Evolutionary conservation across 371 early-diverging fungal genomes (phyloP), one percentile per base, ranked within the genome.

Genomic region (Blakeslea trispora): DNA sequence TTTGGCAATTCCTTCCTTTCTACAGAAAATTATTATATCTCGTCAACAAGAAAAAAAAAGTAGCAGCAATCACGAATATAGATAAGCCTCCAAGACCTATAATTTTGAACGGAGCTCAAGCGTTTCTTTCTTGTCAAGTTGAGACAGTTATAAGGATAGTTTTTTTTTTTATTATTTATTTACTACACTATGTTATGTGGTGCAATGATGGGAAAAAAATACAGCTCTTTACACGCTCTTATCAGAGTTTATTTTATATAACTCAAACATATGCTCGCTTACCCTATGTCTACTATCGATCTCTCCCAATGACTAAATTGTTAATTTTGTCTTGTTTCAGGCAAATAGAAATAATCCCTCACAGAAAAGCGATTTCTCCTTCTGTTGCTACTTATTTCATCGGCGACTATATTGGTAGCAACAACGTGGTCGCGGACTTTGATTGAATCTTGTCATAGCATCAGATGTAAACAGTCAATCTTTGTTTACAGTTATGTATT

Each of bases 351-450:
- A 47, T 46, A 55, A 55, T 55, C 47, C 55, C 55, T 54, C 55
- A 54, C 35, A 11, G 14, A 10, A 35, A 24, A 35, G 32, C 46
- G 34, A 40, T 40, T 34, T 55, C 40, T 55, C 47, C 39, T 46
- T 47, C 41, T 55, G 40, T 45, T 55, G n/a, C n/a, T n/a, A n/a
- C n/a, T 47, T 47, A 53, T 59, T 59, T 22, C 40, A 48, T 45
- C 59, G 59, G 47, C 53, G 59, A 41, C 18, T 17, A 13, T 53
- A 53, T 22, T 28, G 22, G 45, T 13, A 40, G 40, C 31, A 47
- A 59, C 53, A 59, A 59, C 59, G 59, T 59, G 59, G 59, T 59
- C 53, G 53, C 53, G 59, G 53, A 59, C 59, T 59, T 59, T 47
- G 22, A 37, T 13, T 7, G 37, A 10, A 11, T 37, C 32, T 14